Percentiles rank a stretch among this genome's conserved stretches.
Conservation (phyloP, 1,139 yeast species). For the Blastobotrys capitulatus region DNA sequence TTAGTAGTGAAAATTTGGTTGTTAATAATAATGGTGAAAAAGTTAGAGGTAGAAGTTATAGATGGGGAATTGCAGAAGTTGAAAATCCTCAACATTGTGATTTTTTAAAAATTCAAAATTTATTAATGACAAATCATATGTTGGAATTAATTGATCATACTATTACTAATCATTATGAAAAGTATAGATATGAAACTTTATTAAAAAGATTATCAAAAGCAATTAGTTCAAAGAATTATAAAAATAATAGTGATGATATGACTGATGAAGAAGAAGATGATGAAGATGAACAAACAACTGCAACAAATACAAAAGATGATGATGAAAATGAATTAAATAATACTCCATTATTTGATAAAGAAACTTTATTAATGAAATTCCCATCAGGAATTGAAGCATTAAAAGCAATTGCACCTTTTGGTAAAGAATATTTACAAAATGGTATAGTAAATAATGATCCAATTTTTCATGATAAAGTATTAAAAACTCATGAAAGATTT, state of each 20-base stretch:
- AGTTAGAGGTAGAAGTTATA: constrained; percentile 61
- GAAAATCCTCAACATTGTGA: constrained; percentile 66
- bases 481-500: constrained; percentile 43
- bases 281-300: background rate
- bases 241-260: background rate
- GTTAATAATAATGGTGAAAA: constrained; percentile 32
- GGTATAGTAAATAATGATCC: constrained; percentile 43
- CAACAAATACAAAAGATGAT: background rate
- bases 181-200: constrained; percentile 68
- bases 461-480: constrained; percentile 43
- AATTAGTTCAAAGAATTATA: background rate
- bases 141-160: constrained; percentile 78
- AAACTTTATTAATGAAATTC: constrained; percentile 15
- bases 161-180: constrained; percentile 75
- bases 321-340: background rate
- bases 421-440: constrained; percentile 38
- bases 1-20: constrained; percentile 42
- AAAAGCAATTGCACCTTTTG: constrained; percentile 38
- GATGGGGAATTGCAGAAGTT: constrained; percentile 71
- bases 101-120: constrained; percentile 49
- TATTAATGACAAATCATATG: constrained; percentile 59
- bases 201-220: constrained; percentile 57
- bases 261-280: background rate
- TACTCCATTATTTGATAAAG: background rate
- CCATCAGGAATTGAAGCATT: constrained; percentile 34